These are phyloP conservation scores for Phymatotrichopsis omnivora DNA, from an alignment of 2,329 filamentous ascomycete genomes.

Conservation along the genomic window DNA sequence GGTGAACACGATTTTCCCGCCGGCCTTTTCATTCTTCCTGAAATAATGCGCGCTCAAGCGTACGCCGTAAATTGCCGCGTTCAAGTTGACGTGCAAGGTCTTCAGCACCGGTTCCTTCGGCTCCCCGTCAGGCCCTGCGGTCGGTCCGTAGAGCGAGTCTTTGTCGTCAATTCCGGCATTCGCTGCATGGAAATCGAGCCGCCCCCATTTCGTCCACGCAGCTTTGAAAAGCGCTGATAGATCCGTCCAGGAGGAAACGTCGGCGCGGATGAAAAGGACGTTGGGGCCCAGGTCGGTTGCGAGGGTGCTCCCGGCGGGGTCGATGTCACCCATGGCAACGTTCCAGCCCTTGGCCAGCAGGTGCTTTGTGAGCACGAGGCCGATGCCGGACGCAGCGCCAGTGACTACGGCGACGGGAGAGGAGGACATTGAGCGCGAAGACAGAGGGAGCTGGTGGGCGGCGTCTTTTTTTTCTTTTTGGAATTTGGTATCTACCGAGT, in stretches of 20 bases:
- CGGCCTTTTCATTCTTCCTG: slow-evolving; percentile 34
- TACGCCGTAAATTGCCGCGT: slow-evolving; percentile 38
- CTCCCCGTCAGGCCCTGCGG: slow-evolving; percentile 34
- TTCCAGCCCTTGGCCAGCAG: slow-evolving; percentile 36
- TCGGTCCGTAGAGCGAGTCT: slow-evolving; percentile 34
- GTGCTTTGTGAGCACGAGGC: slow-evolving; percentile 38
- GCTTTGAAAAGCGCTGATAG: slow-evolving; percentile 37
- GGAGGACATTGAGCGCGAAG: slow-evolving; percentile 23
- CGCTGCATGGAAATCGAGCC: slow-evolving; percentile 38
- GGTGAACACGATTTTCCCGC: slow-evolving; percentile 38
- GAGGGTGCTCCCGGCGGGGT: slow-evolving; percentile 28
- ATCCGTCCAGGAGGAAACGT: slow-evolving; percentile 37
- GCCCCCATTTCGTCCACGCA: slow-evolving; percentile 37
- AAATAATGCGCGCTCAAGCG: slow-evolving; percentile 39
- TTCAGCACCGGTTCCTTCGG: slow-evolving; percentile 36
- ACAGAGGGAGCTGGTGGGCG: not conserved
- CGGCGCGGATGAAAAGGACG: slow-evolving; percentile 31
- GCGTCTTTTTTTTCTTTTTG: not conserved
- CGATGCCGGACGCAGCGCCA: slow-evolving; percentile 40
- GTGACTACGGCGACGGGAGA: slow-evolving; percentile 42
- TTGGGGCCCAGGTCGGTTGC: slow-evolving; percentile 16
- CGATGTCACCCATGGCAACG: slow-evolving; percentile 41
- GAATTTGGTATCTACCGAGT: too few species aligned
- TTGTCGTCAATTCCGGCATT: slow-evolving; percentile 39
- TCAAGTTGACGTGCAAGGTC: slow-evolving; percentile 37